Base-by-base conservation (phyloP, 805 yeast species). In the Hanseniaspora singularis region DNA sequence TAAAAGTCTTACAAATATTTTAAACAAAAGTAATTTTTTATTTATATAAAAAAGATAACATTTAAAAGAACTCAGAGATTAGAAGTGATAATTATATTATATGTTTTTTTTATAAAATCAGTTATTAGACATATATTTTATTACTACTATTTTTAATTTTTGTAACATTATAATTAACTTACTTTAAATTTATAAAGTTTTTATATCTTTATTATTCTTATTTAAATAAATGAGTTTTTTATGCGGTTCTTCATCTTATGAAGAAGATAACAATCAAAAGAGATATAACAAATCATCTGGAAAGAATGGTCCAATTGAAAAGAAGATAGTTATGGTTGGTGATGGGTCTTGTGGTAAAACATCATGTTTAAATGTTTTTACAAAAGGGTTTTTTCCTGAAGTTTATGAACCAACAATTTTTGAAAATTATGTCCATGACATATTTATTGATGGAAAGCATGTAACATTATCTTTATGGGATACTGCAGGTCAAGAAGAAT, bases 291-390 rank as follows among this genome's bases (percentile, higher is more conserved):
- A 15, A 22, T 32, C n/a, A 26, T 37, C 48, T 4, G 15, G 9
- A 9, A 37, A 37, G 24, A 34, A 20, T 16, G 33, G 19, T 44
- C 62, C 65, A 69, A 85, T 86, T 52, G 87, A 85, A 64, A 81
- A 96, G 56, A 88, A 88, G 63, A 86, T 88, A 46, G 97, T 88
- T 56, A 88, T 88, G 51, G 70, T 89, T 23, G 97, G 97, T 42
- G 96, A 89, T 66, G 96, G 97, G 76, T 96, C 97, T 19, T 89
- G 96, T 69, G 98, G 98, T 65, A 89, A 89, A 63, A 89, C 98
- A 2, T 88, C 96, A 10, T 70, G 92, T 46, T 70, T 89, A 58
- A 92, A 89, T 61, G 96, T 92, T 52, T 92, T 89, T 67, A 92
- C 98, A 5, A 71, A 96, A 55, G 98, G 98, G 1, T 92, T 89